Conservation (phyloP, 108 stramenopile genomes). For the Parmales sp. region DNA sequence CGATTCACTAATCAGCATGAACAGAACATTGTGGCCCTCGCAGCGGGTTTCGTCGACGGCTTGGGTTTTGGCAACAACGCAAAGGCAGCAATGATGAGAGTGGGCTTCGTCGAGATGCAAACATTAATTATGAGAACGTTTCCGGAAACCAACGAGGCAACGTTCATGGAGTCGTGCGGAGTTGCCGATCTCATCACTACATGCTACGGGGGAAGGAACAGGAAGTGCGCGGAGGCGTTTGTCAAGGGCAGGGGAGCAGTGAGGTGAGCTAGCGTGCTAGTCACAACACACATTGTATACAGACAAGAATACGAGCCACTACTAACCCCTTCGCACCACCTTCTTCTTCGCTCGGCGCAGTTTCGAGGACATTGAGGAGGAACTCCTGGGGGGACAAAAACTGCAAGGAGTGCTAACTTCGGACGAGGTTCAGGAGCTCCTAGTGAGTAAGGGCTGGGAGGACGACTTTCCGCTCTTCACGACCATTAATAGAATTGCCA, state of each 20-base stretch:
- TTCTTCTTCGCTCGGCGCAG: no score
- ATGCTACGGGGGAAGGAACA: constrained; percentile 91
- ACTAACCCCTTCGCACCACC: no score
- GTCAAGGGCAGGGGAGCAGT: constrained; percentile 34
- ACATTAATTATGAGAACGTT: background rate
- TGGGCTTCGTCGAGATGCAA: constrained; percentile 78
- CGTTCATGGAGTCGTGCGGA: constrained; percentile 87
- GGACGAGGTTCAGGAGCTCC: constrained; percentile 64
- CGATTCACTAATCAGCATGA: no score
- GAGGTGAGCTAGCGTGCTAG: no score
- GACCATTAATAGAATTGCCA: constrained; percentile 69
- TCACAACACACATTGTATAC: no score
- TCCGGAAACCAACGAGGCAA: constrained; percentile 37
- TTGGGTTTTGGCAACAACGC: constrained; percentile 79
- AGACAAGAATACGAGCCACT: no score
- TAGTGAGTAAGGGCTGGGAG: constrained; percentile 43
- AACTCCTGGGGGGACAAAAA: constrained; percentile 82
- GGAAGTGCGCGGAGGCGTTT: constrained; percentile 86
- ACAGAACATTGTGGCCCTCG: constrained; percentile 90
- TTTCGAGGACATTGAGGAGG: constrained; percentile 60
- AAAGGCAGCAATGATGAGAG: constrained; percentile 89
- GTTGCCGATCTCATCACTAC: constrained; percentile 95
- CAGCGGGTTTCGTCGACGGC: constrained; percentile 92
- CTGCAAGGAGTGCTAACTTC: constrained; percentile 80
- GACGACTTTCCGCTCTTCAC: constrained; percentile 72